Percentiles rank a stretch among this genome's conserved stretches.
phyloP scores from a whole-genome alignment of 192 early-diverging fungal genomes.

The Mortierella claussenii region DNA sequence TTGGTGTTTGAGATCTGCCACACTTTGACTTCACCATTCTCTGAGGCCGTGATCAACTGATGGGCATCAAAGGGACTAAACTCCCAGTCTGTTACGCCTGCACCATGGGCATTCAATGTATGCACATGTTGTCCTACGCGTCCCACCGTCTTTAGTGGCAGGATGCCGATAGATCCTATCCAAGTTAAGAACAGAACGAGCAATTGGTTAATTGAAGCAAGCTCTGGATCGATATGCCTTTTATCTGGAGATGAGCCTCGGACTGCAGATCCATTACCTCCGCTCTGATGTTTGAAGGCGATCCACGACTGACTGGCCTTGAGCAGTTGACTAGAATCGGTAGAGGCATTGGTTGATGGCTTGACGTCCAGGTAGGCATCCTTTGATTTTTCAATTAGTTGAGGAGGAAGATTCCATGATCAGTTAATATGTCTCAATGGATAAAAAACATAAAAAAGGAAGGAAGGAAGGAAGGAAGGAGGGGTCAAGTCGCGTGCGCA shows the following conservation, averaged over 20 bases:
- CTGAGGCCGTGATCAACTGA: slow-evolving; percentile 55
- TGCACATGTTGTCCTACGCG: slow-evolving; percentile 28
- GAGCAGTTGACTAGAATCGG: slow-evolving; percentile 41
- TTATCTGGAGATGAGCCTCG: too few relatives aligned
- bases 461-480: background rate
- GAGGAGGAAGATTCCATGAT: background rate
- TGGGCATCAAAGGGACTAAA: slow-evolving; percentile 58
- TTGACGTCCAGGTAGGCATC: slow-evolving; percentile 42
- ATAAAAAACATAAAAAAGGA: background rate
- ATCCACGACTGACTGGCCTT: slow-evolving; percentile 44
- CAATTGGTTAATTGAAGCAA: background rate
- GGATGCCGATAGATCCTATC: slow-evolving; percentile 28
- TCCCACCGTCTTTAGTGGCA: slow-evolving; percentile 26
- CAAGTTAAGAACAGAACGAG: background rate
- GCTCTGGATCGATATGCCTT: too few relatives aligned
- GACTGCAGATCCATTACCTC: slow-evolving; percentile 13
- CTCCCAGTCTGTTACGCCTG: slow-evolving; percentile 58
- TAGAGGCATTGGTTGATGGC: slow-evolving; percentile 23
- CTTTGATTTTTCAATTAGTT: slow-evolving; percentile 6
- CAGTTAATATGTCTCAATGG: too few relatives aligned
- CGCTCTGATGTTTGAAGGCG: slow-evolving; percentile 36
- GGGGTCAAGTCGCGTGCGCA: background rate
- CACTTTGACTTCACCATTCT: slow-evolving; percentile 61
- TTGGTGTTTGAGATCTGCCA: slow-evolving; percentile 50
- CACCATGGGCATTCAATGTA: slow-evolving; percentile 54